Conservation (phyloP, 352 stramenopile species). For the Phytophthora citricola region DNA sequence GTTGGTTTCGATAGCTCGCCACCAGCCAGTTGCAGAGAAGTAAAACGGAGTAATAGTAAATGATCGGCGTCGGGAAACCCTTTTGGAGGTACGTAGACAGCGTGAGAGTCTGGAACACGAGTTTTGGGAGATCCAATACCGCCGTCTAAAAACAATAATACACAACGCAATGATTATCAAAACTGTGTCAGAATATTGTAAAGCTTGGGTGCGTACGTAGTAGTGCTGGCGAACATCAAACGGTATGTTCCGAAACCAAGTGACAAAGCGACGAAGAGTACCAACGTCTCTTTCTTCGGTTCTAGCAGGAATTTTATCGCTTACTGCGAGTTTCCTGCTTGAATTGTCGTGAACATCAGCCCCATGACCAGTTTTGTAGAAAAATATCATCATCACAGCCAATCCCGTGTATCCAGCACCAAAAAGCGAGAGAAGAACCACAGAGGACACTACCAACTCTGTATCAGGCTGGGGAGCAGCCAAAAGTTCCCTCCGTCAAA, state of each 20-base stretch:
- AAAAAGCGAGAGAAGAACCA: constrained; percentile 36
- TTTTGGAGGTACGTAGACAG: constrained; percentile 43
- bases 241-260: background rate
- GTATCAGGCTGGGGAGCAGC: constrained; percentile 35
- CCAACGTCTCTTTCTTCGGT: too few species aligned
- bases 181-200: background rate
- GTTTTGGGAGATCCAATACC: constrained; percentile 48
- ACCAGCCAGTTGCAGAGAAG: constrained; percentile 51
- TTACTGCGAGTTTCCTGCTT: background rate
- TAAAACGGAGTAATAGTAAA: constrained; percentile 45
- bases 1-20: constrained; percentile 56
- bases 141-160: constrained; percentile 36
- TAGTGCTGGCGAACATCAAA: constrained; percentile 26
- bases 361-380: constrained; percentile 14
- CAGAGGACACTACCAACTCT: constrained; percentile 21
- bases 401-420: constrained; percentile 39
- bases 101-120: constrained; percentile 52
- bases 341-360: background rate
- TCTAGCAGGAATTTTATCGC: too few species aligned
- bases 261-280: background rate
- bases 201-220: constrained; percentile 11
- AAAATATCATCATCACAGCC: constrained; percentile 42
- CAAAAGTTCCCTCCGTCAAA: constrained; percentile 61
- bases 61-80: constrained; percentile 48
- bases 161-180: background rate